Base-by-base conservation (phyloP, 176 grass and related monocot genomes). In the Rhynchospora pubera region DNA sequence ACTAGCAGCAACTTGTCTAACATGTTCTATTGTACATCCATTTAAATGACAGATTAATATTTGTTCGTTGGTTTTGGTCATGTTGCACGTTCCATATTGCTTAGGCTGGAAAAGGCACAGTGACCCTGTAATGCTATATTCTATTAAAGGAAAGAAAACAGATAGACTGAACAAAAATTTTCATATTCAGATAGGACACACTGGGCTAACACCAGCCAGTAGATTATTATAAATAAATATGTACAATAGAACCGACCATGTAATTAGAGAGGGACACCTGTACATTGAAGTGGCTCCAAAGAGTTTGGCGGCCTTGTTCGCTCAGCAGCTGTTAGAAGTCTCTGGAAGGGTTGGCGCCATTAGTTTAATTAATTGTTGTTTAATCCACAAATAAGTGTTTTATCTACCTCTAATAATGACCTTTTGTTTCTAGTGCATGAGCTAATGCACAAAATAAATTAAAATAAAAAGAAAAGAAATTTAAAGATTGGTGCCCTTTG, bases 261-360 rank as follows among this genome's bases (percentile, higher is more conserved):
- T 6, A 52, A 82, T 82, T 24, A 45, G 9, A 26, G 5, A 28
- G 48, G 1, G 19, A 19, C 79, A 82, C 42, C 12, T 82, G 79
- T 82, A 65, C 13, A 52, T 50, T 82, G 7, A 64, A 82, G 62
- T 82, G 79, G 79, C 60, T 82, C 21, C 24, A 15, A 24, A 82
- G 16, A 48, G 15, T 5, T 48, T 82, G 79, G 79, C 79, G 79
- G 79, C 65, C 42, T 82, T 82, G 79, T 82, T 43, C 44, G 58
- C 79, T 82, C 79, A 82, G 79, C 79, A 82, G 79, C 42, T 26
- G 57, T 28, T 39, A 51, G 79, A 82, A 82, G 44, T 26, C 79
- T 66, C 79, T 82, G 39, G 58, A 81, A 81, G 28, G n/a, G 60
- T 47, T 64, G 60, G 78, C 58, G 3, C 44, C 39, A 81, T 81